Evolutionary conservation across 495 filamentous ascomycete genomes (phyloP).

Genomic region (Letharia columbiana): DNA sequence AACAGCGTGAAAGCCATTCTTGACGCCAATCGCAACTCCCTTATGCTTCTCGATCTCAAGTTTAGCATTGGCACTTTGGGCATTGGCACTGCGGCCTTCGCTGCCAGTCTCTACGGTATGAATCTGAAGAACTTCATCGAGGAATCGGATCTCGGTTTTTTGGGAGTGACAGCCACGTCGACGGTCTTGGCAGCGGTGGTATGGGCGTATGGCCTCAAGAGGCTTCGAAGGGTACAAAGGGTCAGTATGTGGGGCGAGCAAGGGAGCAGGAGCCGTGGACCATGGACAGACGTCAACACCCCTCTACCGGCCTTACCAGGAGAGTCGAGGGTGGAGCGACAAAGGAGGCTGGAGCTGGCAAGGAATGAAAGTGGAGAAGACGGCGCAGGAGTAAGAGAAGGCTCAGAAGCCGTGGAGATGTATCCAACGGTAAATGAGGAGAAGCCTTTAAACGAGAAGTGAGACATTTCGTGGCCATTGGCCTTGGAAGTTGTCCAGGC

Average conservation of each 20-base stretch:
- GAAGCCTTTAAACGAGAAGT: neutral
- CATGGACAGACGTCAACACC: conserved; percentile 22
- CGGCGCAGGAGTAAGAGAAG: neutral
- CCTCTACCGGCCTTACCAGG: conserved; percentile 31
- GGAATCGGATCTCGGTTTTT: conserved; percentile 86
- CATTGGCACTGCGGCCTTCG: conserved; percentile 83
- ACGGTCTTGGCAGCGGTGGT: conserved; percentile 66
- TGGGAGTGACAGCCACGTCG: conserved; percentile 59
- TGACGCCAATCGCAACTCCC: conserved; percentile 91
- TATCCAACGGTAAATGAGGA: neutral
- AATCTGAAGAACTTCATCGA: conserved; percentile 98
- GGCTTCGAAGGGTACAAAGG: conserved; percentile 77
- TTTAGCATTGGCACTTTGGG: conserved; percentile 92
- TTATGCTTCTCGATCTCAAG: conserved; percentile 96
- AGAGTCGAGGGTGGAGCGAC: conserved; percentile 37
- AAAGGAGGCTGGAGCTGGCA: conserved; percentile 14
- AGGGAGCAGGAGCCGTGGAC: conserved; percentile 18
- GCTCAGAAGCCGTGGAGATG: neutral
- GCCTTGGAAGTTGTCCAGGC: neutral
- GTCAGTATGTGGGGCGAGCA: conserved; percentile 72
- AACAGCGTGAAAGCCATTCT: conserved; percentile 87
- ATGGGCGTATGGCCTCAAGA: conserved; percentile 69
- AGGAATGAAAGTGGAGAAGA: neutral
- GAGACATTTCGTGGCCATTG: neutral
- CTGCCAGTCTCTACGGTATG: conserved; percentile 97